Percentiles rank a stretch among this genome's conserved stretches.
phyloP scores from a whole-genome alignment of 2,329 filamentous ascomycete species.

The Cytospora piceae region DNA sequence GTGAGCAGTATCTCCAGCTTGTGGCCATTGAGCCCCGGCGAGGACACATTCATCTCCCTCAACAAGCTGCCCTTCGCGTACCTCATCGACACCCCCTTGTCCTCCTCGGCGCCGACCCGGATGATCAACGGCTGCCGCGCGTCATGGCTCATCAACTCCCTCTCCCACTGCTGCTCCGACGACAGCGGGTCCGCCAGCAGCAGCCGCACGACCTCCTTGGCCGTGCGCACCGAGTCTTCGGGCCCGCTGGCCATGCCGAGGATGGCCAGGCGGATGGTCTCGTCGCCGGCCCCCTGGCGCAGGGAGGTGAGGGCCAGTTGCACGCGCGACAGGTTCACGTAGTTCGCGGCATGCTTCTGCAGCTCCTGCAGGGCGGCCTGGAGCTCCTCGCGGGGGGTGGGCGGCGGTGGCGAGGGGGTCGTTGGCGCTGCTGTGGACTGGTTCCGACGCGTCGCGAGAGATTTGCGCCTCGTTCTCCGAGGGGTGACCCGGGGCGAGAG shows the following conservation, averaged over 20 bases:
- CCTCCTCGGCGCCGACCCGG: constrained; percentile 50
- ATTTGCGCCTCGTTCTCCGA: constrained; percentile 26
- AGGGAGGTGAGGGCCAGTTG: constrained; percentile 72
- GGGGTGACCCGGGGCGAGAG: constrained; percentile 29
- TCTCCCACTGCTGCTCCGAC: constrained; percentile 68
- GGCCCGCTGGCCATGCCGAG: constrained; percentile 50
- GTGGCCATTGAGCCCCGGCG: constrained; percentile 61
- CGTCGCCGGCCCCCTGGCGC: constrained; percentile 58
- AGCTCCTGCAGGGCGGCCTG: constrained; percentile 63
- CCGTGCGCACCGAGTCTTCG: constrained; percentile 48
- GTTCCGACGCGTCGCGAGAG: constrained; percentile 30
- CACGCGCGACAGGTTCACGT: constrained; percentile 70
- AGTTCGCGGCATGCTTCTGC: constrained; percentile 61
- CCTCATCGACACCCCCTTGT: constrained; percentile 41
- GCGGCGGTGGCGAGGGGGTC: background rate
- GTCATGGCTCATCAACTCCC: constrained; percentile 57
- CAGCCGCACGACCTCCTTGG: constrained; percentile 69
- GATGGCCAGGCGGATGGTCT: constrained; percentile 63
- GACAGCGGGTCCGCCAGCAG: constrained; percentile 72
- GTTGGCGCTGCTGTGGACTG: constrained; percentile 34
- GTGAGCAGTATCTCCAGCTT: constrained; percentile 68
- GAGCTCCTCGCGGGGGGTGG: constrained; percentile 55
- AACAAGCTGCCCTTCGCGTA: constrained; percentile 51
- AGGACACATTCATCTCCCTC: constrained; percentile 64
- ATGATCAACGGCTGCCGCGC: constrained; percentile 64